phyloP scores from a whole-genome alignment of 305 asterid species.

The Ruellia speciosa region DNA sequence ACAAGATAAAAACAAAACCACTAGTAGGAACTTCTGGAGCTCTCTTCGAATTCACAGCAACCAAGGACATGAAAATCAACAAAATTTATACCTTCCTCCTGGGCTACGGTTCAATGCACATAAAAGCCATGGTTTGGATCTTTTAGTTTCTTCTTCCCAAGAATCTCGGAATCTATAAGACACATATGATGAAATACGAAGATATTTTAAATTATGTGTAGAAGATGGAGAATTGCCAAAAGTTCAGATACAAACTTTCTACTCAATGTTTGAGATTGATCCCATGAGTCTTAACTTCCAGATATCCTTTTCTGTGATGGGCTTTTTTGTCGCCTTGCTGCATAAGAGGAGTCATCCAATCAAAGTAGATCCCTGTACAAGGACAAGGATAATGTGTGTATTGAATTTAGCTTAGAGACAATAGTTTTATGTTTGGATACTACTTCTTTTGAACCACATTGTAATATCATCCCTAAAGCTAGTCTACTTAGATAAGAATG shows the following conservation, averaged over 20 bases:
- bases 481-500: background rate
- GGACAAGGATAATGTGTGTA: conserved; percentile 2
- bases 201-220: conserved; percentile 16
- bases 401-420: background rate
- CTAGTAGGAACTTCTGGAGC: conserved; percentile 10
- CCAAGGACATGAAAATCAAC: conserved; percentile 6
- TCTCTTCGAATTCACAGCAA: conserved; percentile 9
- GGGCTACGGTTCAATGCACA: conserved; percentile 75
- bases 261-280: conserved; percentile 66
- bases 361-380: conserved; percentile 37
- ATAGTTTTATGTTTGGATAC: background rate
- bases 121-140: conserved; percentile 85
- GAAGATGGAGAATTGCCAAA: conserved; percentile 17
- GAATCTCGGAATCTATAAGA: conserved; percentile 60
- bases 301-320: conserved; percentile 77
- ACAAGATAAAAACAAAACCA: conserved; percentile 3
- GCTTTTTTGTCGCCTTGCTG: conserved; percentile 69
- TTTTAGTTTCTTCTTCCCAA: conserved; percentile 73
- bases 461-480: background rate
- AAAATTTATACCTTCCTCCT: conserved; percentile 67
- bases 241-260: conserved; percentile 47
- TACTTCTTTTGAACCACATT: background rate
- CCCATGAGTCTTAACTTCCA: conserved; percentile 95
- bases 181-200: conserved; percentile 13
- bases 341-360: conserved; percentile 82